phyloP scores from a whole-genome alignment of 208 protist genomes.

The Jaenimonas drosophilae region DNA sequence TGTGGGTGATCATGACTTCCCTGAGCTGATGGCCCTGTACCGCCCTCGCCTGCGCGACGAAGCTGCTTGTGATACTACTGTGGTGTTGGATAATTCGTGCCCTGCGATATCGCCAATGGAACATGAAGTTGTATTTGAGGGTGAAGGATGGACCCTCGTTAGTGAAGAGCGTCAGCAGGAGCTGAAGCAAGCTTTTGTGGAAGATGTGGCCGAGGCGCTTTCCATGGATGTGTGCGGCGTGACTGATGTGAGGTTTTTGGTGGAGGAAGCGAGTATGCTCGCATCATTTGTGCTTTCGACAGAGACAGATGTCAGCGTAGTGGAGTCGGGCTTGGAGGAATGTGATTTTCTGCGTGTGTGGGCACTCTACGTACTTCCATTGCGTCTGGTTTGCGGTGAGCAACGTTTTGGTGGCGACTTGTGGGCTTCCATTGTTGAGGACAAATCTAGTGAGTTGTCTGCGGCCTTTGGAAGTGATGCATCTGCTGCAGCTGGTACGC shows the following conservation, averaged over 20 bases:
- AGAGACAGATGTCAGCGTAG: background rate
- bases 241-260: slow-evolving; percentile 17
- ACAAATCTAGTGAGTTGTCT: slow-evolving; percentile 4
- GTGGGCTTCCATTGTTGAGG: background rate
- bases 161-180: slow-evolving; percentile 8
- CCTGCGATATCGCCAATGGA: too few relatives aligned
- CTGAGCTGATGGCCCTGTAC: slow-evolving; percentile 19
- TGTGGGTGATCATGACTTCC: slow-evolving; percentile 17
- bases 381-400: background rate
- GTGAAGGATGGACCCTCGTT: slow-evolving; percentile 13
- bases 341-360: slow-evolving; percentile 8
- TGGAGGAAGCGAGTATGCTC: slow-evolving; percentile 1
- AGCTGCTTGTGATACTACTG: background rate
- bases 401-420: background rate
- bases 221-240: slow-evolving; percentile 17
- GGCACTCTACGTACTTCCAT: slow-evolving; percentile 7
- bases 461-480: slow-evolving; percentile 6
- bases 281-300: background rate
- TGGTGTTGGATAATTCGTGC: too few relatives aligned
- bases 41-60: background rate
- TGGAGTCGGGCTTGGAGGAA: background rate
- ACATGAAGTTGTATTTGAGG: slow-evolving; percentile 17
- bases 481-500: slow-evolving; percentile 1
- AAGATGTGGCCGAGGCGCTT: slow-evolving; percentile 23
- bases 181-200: slow-evolving; percentile 21